phyloP scores from a whole-genome alignment of 495 filamentous ascomycete species.

The Podospora pseudopauciseta region DNA sequence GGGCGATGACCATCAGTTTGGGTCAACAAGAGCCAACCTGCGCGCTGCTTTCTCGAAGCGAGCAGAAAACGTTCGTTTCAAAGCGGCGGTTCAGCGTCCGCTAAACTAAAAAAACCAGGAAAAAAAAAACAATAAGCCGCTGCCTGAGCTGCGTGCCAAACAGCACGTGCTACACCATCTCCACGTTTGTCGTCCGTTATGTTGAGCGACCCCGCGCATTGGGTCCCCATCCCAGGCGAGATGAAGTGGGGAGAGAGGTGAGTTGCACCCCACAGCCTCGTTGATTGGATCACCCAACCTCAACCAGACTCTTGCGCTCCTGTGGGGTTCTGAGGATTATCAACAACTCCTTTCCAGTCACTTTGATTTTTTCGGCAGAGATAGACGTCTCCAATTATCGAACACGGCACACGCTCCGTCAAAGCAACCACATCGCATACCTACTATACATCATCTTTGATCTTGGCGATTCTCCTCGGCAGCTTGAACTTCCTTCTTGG shows the following conservation, averaged over 20 bases:
- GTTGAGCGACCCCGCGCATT: background rate
- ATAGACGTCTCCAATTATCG: background rate
- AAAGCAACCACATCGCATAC: background rate
- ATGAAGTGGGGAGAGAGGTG: background rate
- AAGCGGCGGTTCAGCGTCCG: background rate
- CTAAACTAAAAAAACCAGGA: background rate
- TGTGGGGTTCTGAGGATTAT: background rate
- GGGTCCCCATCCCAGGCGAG: background rate
- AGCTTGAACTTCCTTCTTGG: background rate
- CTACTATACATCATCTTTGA: background rate
- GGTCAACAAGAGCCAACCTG: constrained; percentile 14
- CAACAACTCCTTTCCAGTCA: background rate
- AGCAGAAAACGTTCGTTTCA: background rate
- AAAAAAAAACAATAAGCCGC: background rate
- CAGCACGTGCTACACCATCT: background rate
- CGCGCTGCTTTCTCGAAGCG: background rate
- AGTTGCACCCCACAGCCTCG: background rate
- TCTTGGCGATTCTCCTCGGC: background rate
- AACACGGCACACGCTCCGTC: background rate
- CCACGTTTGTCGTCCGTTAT: background rate
- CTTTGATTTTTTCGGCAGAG: background rate
- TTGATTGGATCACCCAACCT: background rate
- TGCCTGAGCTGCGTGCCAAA: background rate
- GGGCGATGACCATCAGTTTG: constrained; percentile 14
- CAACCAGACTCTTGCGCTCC: background rate